Base-by-base conservation (phyloP, 306 rosid species). In the Urtica urens region DNA sequence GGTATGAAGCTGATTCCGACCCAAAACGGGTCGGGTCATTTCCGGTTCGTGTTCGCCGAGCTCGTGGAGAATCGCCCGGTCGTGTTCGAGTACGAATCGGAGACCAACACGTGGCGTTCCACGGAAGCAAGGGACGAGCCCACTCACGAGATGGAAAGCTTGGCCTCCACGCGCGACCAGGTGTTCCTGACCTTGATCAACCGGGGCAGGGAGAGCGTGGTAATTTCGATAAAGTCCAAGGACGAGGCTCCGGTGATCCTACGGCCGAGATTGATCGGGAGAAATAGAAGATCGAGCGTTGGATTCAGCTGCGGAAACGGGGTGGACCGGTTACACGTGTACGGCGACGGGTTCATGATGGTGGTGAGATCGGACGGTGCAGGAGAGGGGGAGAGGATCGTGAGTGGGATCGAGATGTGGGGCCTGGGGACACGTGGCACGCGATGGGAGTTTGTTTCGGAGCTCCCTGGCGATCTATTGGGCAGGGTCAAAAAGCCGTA, bases 331-430 rank as follows among this genome's bases (percentile, higher is more conserved):
- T 15, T 79, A 49, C 79, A 75, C 68, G 82, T 79, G 66, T 75
- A 66, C 64, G 75, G 87, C 7, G 87, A 79, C 49, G 87, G 87
- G 38, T 72, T 68, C 63, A 72, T 75, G 87, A 79, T 79, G 75
- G 51, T 79, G 0, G 66, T 75, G 21, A 62, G 57, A 35, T 79
- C 82, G 0, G 70, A 74, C 28, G 69, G 65, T 19, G 16, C 18
- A 1, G 18, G 14, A 16, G 29, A 17, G 7, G 46, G 37, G 14
- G 4, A 13, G 23, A 75, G 72, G 65, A 41, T 72, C 23, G 8
- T 72, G 16, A 72, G 55, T 37, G 72, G 75, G 0, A 73, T 75
- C 59, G 87, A 79, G 38, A 51, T 79, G 29, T 75, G 82, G 87
- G 77, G 82, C 0, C 7, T 79, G 48, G 53, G 68, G 4, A 31